A percentile compares a stretch with the other conserved stretches of the same genome.
phyloP scores from a whole-genome alignment of 176 grass and related monocot genomes.

The Typha latifolia region DNA sequence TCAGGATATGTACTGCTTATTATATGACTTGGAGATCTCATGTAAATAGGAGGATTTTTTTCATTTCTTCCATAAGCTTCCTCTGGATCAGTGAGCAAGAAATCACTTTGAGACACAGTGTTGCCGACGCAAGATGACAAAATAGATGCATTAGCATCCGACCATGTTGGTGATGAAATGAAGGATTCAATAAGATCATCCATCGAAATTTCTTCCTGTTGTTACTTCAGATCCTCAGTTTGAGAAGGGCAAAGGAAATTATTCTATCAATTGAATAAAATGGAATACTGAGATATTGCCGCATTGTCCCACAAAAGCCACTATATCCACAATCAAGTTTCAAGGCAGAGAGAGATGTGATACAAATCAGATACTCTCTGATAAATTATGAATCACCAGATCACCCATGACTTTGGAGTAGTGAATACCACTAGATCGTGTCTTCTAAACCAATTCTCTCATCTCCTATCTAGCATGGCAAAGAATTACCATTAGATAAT shows the following conservation, averaged over 20 bases:
- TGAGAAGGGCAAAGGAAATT: not conserved
- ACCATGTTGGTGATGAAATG: not conserved
- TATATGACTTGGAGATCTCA: not conserved
- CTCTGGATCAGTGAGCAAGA: not conserved
- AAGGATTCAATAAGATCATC: conserved; percentile 12
- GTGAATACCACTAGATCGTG: no score
- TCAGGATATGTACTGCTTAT: not conserved
- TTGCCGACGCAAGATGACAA: not conserved
- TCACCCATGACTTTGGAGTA: no score
- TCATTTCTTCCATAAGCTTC: not conserved
- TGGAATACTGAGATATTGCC: not conserved
- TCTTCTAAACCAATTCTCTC: no score
- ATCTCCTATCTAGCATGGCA: no score
- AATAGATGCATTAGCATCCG: no score
- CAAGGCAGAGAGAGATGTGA: no score
- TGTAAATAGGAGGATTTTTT: not conserved
- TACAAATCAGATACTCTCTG: no score
- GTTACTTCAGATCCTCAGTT: not conserved
- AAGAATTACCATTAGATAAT: no score
- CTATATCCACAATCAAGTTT: not conserved
- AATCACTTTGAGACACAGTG: not conserved
- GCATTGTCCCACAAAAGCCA: not conserved
- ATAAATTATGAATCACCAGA: no score
- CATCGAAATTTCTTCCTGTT: not conserved
- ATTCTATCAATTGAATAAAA: not conserved